These are phyloP conservation scores for Pharnaceum exiguum DNA, from an alignment of 148 eudicot genomes.

Conservation along the genomic window DNA sequence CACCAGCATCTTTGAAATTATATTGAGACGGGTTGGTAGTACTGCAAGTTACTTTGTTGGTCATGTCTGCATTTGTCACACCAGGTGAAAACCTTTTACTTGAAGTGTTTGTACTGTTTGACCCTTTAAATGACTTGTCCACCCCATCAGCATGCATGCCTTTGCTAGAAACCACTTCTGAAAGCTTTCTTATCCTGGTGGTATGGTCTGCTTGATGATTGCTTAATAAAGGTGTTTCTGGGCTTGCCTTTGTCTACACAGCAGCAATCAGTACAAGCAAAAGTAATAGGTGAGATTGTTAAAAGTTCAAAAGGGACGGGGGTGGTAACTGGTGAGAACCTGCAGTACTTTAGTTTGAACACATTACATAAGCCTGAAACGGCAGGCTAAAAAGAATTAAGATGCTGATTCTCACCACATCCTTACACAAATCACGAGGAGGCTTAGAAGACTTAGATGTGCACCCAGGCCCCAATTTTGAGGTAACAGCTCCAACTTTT, in stretches of 20 bases:
- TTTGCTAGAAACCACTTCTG: no score
- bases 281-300: neutral
- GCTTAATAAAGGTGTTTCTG: constrained; percentile 17
- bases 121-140: no score
- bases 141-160: no score
- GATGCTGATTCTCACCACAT: constrained; percentile 37
- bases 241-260: constrained; percentile 31
- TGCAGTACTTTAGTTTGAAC: neutral
- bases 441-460: constrained; percentile 29
- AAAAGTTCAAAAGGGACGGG: no score
- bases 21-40: constrained; percentile 18
- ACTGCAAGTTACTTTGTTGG: constrained; percentile 22
- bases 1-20: constrained; percentile 14
- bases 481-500: constrained; percentile 25
- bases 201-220: constrained; percentile 18
- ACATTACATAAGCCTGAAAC: neutral
- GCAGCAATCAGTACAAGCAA: neutral
- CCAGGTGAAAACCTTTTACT: constrained; percentile 17
- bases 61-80: constrained; percentile 20
- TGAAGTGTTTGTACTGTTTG: no score
- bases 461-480: constrained; percentile 27
- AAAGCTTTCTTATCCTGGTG: constrained; percentile 20
- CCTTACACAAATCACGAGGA: constrained; percentile 29
- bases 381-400: neutral
- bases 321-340: no score